A percentile compares a stretch with the other conserved stretches of the same genome.
These are phyloP conservation scores for Athelia psychrophila DNA, from an alignment of 1,284 basidiomycete genomes.

Conservation along the genomic window DNA sequence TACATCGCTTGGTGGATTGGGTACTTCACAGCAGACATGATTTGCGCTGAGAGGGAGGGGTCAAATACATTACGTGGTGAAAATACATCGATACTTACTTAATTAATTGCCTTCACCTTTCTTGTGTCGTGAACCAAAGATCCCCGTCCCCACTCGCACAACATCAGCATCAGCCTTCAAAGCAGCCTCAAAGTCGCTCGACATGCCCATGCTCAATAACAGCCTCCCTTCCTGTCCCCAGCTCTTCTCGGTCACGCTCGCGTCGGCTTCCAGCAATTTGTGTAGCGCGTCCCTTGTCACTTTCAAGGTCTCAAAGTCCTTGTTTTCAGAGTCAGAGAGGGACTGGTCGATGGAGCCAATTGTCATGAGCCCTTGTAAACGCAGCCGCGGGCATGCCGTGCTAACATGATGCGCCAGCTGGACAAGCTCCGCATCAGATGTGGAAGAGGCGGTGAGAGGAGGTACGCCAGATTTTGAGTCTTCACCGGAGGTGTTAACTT, in stretches of 20 bases:
- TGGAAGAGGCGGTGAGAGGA: constrained; percentile 43
- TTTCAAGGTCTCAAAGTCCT: constrained; percentile 78
- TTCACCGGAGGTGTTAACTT: constrained; percentile 95
- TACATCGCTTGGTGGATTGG: no score
- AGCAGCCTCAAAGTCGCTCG: constrained; percentile 89
- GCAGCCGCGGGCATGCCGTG: constrained; percentile 69
- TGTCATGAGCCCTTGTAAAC: constrained; percentile 91
- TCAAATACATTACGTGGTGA: no score
- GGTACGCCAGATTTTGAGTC: constrained; percentile 85
- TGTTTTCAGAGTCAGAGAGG: constrained; percentile 61
- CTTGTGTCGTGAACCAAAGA: constrained; percentile 77
- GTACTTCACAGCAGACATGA: no score
- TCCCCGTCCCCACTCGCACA: constrained; percentile 89
- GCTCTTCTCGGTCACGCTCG: constrained; percentile 16
- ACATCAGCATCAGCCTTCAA: constrained; percentile 82
- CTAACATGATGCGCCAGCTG: constrained; percentile 75
- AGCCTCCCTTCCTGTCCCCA: constrained; percentile 63
- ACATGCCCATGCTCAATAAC: constrained; percentile 97
- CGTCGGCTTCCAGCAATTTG: constrained; percentile 34
- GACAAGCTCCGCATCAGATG: constrained; percentile 49
- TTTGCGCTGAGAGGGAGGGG: no score
- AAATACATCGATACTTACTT: no score
- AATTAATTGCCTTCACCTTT: constrained; percentile 32
- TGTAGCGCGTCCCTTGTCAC: constrained; percentile 61
- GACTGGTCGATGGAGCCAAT: constrained; percentile 86